Evolutionary conservation across 2,329 filamentous ascomycete species (phyloP).

Genomic region (Colletotrichum lupini): DNA sequence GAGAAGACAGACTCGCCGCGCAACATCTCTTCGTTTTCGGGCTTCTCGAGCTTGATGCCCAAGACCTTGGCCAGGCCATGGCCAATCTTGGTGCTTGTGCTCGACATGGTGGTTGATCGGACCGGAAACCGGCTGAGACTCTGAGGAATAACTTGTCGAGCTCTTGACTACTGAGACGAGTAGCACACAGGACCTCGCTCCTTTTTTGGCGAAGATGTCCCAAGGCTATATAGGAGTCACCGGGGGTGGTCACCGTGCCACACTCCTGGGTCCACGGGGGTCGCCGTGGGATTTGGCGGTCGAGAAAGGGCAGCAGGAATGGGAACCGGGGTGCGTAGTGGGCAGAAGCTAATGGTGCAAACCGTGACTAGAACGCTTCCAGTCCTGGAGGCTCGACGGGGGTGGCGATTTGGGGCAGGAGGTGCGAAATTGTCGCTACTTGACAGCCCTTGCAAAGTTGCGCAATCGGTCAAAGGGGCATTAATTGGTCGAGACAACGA

Average conservation of each 20-base stretch:
- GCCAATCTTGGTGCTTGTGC: conserved; percentile 68
- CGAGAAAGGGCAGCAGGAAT: neutral
- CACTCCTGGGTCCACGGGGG: conserved; percentile 3
- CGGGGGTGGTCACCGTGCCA: conserved; percentile 12
- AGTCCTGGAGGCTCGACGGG: conserved; percentile 20
- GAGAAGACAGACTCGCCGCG: conserved; percentile 86
- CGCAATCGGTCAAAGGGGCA: conserved; percentile 26
- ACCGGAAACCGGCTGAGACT: neutral
- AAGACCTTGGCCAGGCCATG: conserved; percentile 81
- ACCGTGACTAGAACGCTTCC: conserved; percentile 22
- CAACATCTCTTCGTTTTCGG: conserved; percentile 74
- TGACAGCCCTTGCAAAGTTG: conserved; percentile 29
- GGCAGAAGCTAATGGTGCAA: conserved; percentile 24
- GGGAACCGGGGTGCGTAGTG: conserved; percentile 3
- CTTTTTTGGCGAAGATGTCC: conserved; percentile 1
- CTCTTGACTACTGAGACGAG: neutral
- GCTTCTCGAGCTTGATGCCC: conserved; percentile 82
- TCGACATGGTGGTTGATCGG: conserved; percentile 45
- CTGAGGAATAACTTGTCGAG: neutral
- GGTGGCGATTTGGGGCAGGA: conserved; percentile 28
- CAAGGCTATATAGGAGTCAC: conserved; percentile 25
- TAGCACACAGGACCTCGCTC: neutral
- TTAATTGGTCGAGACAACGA: conserved; percentile 14
- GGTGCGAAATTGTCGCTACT: conserved; percentile 22
- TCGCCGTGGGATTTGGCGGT: conserved; percentile 5